These are phyloP conservation scores for Exophiala mesophila DNA, from an alignment of 2,329 filamentous ascomycete genomes.

Conservation along the genomic window DNA sequence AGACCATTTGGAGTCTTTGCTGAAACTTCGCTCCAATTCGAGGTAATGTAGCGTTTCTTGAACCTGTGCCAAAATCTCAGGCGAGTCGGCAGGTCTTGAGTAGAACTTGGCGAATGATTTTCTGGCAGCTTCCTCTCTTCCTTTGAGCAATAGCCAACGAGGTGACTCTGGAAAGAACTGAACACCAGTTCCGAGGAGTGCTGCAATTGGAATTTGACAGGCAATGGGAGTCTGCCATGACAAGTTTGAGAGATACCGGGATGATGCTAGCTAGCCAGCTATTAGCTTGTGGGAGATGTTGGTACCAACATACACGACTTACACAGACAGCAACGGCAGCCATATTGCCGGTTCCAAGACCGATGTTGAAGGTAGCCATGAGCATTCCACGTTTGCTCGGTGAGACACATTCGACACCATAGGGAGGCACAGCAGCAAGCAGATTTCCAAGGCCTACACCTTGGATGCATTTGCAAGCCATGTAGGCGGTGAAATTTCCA, in stretches of 20 bases:
- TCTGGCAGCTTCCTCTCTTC: slow-evolving; percentile 63
- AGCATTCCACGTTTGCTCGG: slow-evolving; percentile 48
- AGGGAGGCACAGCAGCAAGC: slow-evolving; percentile 46
- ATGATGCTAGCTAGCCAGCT: no score
- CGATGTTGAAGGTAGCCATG: slow-evolving; percentile 29
- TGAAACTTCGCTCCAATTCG: slow-evolving; percentile 20
- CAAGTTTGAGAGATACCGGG: no score
- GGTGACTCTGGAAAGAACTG: slow-evolving; percentile 73
- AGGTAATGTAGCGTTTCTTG: slow-evolving; percentile 28
- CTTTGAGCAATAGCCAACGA: slow-evolving; percentile 64
- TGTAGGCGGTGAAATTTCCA: slow-evolving; percentile 24
- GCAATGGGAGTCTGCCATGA: slow-evolving; percentile 71
- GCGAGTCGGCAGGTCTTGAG: slow-evolving; percentile 14
- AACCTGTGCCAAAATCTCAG: slow-evolving; percentile 27
- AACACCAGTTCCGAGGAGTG: slow-evolving; percentile 65
- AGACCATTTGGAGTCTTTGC: slow-evolving; percentile 20
- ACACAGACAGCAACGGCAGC: slow-evolving; percentile 29
- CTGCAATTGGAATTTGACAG: slow-evolving; percentile 64
- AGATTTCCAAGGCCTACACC: slow-evolving; percentile 35
- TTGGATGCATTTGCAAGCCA: slow-evolving; percentile 49
- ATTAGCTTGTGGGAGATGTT: no score
- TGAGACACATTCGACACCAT: slow-evolving; percentile 49
- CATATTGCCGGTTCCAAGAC: slow-evolving; percentile 28
- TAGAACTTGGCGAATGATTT: slow-evolving; percentile 31
- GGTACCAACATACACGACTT: no score